A percentile compares a stretch with the other conserved stretches of the same genome.
Evolutionary conservation across 2,329 filamentous ascomycete genomes (phyloP).

Genomic region (Ophiosphaerella herpotricha): DNA sequence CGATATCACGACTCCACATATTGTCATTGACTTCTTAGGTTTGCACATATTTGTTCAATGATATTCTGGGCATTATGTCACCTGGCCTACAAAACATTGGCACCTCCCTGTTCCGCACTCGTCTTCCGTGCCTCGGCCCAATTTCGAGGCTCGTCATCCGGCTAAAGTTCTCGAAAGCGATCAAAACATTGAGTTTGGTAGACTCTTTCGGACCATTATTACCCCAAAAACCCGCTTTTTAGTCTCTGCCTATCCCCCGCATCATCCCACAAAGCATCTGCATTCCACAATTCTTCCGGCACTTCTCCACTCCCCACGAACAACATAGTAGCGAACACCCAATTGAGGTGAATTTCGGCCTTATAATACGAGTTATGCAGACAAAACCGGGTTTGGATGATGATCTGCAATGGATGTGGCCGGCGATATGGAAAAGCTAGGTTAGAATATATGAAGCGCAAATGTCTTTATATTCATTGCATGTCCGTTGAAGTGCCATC

Average conservation of each 20-base stretch:
- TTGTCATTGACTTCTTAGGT: background rate
- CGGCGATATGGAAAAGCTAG: background rate
- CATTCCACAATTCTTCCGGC: conserved; percentile 9
- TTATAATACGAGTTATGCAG: background rate
- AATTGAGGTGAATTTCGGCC: background rate
- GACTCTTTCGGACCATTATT: conserved; percentile 2
- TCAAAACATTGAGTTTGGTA: background rate
- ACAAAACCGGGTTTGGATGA: background rate
- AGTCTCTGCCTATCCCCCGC: conserved; percentile 1
- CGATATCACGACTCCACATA: background rate
- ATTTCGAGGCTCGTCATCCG: conserved; percentile 1
- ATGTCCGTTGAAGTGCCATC: background rate
- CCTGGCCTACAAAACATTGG: background rate
- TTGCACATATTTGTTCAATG: background rate
- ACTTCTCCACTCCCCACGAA: conserved; percentile 4
- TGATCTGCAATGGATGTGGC: background rate
- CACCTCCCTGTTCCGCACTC: conserved; percentile 1
- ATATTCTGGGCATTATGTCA: background rate
- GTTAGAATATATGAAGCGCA: background rate
- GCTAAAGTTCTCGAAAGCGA: background rate
- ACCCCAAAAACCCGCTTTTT: background rate
- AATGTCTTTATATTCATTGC: conserved; percentile 4
- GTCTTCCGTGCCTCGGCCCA: conserved; percentile 3
- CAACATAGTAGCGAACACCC: background rate
- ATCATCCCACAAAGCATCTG: background rate